These are phyloP conservation scores for Phytophthora cactorum DNA, from an alignment of 352 stramenopile species.

Conservation along the genomic window DNA sequence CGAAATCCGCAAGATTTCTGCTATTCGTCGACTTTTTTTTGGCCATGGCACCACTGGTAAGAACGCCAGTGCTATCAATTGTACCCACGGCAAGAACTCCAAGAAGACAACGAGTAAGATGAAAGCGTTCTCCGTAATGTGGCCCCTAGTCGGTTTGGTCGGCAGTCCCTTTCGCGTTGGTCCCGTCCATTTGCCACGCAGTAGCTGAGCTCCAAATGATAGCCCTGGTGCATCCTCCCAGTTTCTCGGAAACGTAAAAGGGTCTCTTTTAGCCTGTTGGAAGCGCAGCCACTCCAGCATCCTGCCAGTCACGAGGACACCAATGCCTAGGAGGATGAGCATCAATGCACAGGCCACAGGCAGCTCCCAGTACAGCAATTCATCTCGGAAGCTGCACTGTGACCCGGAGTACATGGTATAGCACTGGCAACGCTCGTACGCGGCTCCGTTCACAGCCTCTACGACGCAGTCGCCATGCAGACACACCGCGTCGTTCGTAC, in stretches of 20 bases:
- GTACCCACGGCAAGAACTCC: conserved; percentile 57
- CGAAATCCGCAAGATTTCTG: conserved; percentile 46
- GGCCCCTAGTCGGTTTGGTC: conserved; percentile 23
- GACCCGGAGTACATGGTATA: conserved; percentile 51
- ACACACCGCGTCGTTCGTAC: conserved; percentile 42
- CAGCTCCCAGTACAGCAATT: conserved; percentile 60
- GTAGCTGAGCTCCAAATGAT: conserved; percentile 10
- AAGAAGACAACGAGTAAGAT: conserved; percentile 39
- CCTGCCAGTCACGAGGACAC: conserved; percentile 35
- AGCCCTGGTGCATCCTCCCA: conserved; percentile 12
- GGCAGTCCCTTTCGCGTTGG: conserved; percentile 38
- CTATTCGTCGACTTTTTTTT: conserved; percentile 30
- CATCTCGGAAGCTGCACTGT: conserved; percentile 51
- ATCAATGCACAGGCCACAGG: conserved; percentile 49
- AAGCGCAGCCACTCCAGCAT: conserved; percentile 47
- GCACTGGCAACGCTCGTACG: conserved; percentile 45
- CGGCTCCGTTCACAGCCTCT: conserved; percentile 12
- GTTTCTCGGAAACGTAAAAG: conserved; percentile 56
- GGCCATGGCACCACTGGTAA: conserved; percentile 64
- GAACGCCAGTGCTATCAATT: conserved; percentile 55
- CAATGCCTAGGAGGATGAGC: conserved; percentile 44
- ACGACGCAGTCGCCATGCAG: conserved; percentile 58
- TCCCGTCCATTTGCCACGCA: conserved; percentile 47
- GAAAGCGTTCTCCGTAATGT: conserved; percentile 39
- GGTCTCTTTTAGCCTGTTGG: conserved; percentile 27